Conservation (phyloP, 1,139 yeast species). For the Geotrichum citri-aurantii region DNA sequence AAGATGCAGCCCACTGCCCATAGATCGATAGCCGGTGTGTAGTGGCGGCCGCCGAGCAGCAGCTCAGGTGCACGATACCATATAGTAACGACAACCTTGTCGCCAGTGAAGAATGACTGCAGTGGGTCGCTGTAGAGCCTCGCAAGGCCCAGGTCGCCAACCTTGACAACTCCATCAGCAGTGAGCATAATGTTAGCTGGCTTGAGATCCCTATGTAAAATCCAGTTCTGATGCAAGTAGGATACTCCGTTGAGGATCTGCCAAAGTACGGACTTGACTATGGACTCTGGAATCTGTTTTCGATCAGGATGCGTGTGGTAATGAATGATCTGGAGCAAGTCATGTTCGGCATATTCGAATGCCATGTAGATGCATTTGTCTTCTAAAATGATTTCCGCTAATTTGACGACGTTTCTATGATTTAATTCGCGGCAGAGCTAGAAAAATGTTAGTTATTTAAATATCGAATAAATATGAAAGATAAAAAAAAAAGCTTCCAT, state of each 20-base stretch:
- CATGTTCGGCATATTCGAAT: conserved; percentile 94
- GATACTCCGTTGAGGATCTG: conserved; percentile 89
- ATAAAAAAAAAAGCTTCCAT: background rate
- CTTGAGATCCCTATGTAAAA: conserved; percentile 87
- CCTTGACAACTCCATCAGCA: conserved; percentile 79
- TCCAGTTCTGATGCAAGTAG: conserved; percentile 91
- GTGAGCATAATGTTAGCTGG: conserved; percentile 99
- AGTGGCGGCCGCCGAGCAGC: conserved; percentile 83
- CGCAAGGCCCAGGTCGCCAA: conserved; percentile 94
- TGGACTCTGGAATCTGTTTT: conserved; percentile 67
- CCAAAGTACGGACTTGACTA: conserved; percentile 80
- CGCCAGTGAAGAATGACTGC: conserved; percentile 87
- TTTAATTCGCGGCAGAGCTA: conserved; percentile 73
- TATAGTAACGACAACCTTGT: conserved; percentile 94
- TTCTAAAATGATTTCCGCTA: conserved; percentile 83
- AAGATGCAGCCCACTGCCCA: conserved; percentile 98
- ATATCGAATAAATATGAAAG: background rate
- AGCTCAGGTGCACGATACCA: conserved; percentile 98
- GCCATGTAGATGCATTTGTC: conserved; percentile 91
- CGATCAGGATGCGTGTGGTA: conserved; percentile 87
- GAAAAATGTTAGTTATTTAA: background rate
- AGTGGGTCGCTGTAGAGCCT: conserved; percentile 83
- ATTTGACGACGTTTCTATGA: conserved; percentile 71
- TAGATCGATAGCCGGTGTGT: conserved; percentile 88
- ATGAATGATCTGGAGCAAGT: conserved; percentile 79